phyloP scores from a whole-genome alignment of 768 basidiomycete genomes.

The Lepiota venenata region DNA sequence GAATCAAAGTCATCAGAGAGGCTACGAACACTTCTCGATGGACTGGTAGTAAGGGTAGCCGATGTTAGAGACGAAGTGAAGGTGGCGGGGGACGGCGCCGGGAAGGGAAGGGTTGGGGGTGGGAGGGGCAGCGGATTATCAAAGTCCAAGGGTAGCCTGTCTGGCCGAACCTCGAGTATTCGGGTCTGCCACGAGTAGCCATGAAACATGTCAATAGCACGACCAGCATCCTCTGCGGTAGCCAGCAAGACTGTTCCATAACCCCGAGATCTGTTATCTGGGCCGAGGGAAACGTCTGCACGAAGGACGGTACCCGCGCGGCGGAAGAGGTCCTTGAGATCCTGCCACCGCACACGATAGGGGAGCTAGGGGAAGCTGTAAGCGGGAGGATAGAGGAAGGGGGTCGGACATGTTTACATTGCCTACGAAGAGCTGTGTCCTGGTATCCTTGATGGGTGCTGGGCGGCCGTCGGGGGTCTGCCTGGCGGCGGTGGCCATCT shows the following conservation, averaged over 20 bases:
- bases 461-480: conserved; percentile 43
- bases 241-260: conserved; percentile 95
- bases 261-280: conserved; percentile 90
- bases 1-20: conserved; percentile 24
- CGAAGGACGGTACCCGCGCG: conserved; percentile 88
- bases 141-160: conserved; percentile 70
- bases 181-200: conserved; percentile 97
- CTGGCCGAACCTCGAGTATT: conserved; percentile 86
- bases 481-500: conserved; percentile 80
- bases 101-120: conserved; percentile 14
- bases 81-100: conserved; percentile 11
- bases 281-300: conserved; percentile 74
- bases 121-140: conserved; percentile 30
- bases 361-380: conserved; percentile 60
- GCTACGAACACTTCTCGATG: conserved; percentile 10
- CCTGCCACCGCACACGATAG: conserved; percentile 98
- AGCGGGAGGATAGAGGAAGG: conserved; percentile 8
- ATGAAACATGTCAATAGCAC: conserved; percentile 95
- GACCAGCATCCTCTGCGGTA: conserved; percentile 89
- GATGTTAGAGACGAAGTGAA: conserved; percentile 11
- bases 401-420: conserved; percentile 54
- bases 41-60: conserved; percentile 8
- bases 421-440: conserved; percentile 94
- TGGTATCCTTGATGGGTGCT: conserved; percentile 68
- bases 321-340: conserved; percentile 96